These are phyloP conservation scores for Pseudocercospora vitis DNA, from an alignment of 2,329 filamentous ascomycete genomes.

Conservation along the genomic window DNA sequence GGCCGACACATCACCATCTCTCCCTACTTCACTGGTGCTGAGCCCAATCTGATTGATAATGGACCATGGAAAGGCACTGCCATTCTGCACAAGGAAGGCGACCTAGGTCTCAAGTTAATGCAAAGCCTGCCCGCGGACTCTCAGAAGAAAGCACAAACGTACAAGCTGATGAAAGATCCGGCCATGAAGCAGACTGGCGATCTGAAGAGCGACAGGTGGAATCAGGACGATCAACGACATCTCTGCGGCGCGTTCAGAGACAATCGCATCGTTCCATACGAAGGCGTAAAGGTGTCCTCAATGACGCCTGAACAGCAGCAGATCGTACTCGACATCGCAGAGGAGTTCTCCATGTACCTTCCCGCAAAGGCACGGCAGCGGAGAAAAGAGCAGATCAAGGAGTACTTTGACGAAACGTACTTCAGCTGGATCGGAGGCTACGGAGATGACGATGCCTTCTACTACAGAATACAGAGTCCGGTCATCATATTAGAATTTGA, in stretches of 20 bases:
- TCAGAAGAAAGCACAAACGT: constrained; percentile 57
- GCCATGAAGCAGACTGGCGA: constrained; percentile 59
- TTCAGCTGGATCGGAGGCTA: constrained; percentile 77
- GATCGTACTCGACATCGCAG: constrained; percentile 59
- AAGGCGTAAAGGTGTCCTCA: constrained; percentile 61
- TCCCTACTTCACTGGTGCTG: constrained; percentile 77
- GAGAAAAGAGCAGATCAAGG: constrained; percentile 56
- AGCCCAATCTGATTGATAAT: constrained; percentile 71
- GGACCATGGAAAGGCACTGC: constrained; percentile 63
- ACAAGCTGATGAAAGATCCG: constrained; percentile 61
- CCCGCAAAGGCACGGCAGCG: constrained; percentile 56
- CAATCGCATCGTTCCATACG: constrained; percentile 71
- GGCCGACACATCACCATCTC: constrained; percentile 65
- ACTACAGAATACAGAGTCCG: constrained; percentile 74
- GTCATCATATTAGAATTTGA: constrained; percentile 76
- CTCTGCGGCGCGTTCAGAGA: constrained; percentile 76
- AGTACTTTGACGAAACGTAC: constrained; percentile 68
- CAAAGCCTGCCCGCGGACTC: constrained; percentile 55
- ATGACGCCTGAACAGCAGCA: constrained; percentile 53
- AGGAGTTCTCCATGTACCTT: constrained; percentile 68
- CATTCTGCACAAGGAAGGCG: constrained; percentile 66
- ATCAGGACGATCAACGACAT: constrained; percentile 77
- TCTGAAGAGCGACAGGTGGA: constrained; percentile 63
- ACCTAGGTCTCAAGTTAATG: constrained; percentile 67
- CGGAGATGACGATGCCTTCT: constrained; percentile 68